Evolutionary conservation across 805 yeast genomes (phyloP).

Genomic region (Myxozyma melibiosi): DNA sequence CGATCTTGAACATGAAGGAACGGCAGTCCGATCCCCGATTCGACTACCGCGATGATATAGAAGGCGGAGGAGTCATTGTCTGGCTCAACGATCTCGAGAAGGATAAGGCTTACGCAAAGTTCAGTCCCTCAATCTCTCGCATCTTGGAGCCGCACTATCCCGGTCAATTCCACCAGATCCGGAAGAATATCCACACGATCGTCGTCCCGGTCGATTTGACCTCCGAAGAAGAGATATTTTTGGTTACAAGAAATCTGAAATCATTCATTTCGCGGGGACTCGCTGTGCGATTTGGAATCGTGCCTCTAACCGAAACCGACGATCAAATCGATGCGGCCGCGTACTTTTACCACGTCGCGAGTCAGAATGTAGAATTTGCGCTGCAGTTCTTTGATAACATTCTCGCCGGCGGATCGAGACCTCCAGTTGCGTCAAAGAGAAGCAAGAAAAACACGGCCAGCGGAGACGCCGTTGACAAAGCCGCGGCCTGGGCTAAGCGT

Average conservation of each 20-base stretch:
- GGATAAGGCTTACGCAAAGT: constrained; percentile 55
- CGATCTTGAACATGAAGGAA: constrained; percentile 27
- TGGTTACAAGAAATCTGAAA: constrained; percentile 46
- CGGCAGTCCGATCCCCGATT: constrained; percentile 37
- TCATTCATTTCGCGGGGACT: constrained; percentile 50
- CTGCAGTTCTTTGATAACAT: constrained; percentile 5
- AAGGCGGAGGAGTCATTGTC: constrained; percentile 48
- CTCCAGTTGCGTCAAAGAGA: not conserved
- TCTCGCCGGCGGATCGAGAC: constrained; percentile 8
- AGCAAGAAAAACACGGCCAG: not conserved
- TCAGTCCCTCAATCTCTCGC: constrained; percentile 49
- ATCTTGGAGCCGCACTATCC: constrained; percentile 52
- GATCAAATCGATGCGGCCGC: constrained; percentile 19
- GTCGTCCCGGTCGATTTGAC: constrained; percentile 69
- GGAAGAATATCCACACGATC: constrained; percentile 74
- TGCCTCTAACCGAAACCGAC: constrained; percentile 55
- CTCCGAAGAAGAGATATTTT: constrained; percentile 53
- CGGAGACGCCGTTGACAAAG: constrained; percentile 2
- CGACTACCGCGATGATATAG: constrained; percentile 39
- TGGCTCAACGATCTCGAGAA: constrained; percentile 77
- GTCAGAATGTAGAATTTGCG: not conserved
- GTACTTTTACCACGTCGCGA: constrained; percentile 27
- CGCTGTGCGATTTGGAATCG: constrained; percentile 79
- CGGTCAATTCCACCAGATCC: constrained; percentile 68
- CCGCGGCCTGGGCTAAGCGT: constrained; percentile 40